Evolutionary conservation across 1,284 basidiomycete species (phyloP).

Genomic region (Takashimella koratensis): DNA sequence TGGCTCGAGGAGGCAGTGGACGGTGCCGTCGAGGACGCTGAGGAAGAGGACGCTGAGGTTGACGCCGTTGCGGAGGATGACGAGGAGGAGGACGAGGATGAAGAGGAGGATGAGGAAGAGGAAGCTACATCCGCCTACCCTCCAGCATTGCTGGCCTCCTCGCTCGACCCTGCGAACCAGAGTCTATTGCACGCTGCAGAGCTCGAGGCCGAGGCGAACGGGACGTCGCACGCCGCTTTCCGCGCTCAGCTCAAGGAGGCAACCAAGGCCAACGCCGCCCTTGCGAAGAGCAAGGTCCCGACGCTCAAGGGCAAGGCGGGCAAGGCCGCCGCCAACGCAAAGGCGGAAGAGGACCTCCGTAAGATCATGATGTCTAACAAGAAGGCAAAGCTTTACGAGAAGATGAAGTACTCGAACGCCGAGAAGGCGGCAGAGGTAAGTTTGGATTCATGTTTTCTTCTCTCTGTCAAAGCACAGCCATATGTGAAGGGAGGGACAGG

Average conservation of each 20-base stretch:
- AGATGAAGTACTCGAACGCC: conserved; percentile 83
- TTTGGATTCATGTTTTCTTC: conserved; percentile 13
- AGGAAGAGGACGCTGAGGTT: conserved; percentile 34
- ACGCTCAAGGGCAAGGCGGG: conserved; percentile 14
- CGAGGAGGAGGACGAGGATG: conserved; percentile 41
- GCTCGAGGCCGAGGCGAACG: conserved; percentile 86
- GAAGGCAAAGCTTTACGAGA: conserved; percentile 92
- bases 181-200: conserved; percentile 82
- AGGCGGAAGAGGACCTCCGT: conserved; percentile 80
- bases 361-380: conserved; percentile 99
- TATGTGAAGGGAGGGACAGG: too few relatives aligned
- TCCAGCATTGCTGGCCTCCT: conserved; percentile 57
- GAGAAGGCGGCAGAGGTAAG: conserved; percentile 77
- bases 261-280: conserved; percentile 53
- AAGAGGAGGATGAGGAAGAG: conserved; percentile 48
- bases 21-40: conserved; percentile 44
- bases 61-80: conserved; percentile 40
- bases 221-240: conserved; percentile 78
- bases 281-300: conserved; percentile 38
- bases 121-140: conserved; percentile 45
- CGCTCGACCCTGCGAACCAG: conserved; percentile 59
- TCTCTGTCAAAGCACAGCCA: neutral
- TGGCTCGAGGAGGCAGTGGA: conserved; percentile 53
- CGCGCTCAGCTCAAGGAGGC: conserved; percentile 73
- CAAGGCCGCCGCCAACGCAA: conserved; percentile 25